Evolutionary conservation across 805 yeast species (phyloP).

Genomic region (Yamadazyma phyllophila): DNA sequence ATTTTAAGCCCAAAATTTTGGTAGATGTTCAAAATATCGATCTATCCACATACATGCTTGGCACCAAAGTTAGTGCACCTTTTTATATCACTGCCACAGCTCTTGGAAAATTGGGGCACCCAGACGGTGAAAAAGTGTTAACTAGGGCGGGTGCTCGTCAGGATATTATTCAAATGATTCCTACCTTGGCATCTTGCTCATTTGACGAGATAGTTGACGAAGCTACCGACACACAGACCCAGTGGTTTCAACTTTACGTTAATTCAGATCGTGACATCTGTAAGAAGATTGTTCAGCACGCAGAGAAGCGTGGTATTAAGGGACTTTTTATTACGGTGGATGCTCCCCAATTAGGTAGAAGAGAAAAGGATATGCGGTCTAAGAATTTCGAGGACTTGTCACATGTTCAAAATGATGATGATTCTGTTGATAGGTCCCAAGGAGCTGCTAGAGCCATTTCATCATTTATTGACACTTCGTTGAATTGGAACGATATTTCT

Average conservation of each 20-base stretch:
- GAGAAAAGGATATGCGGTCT: conserved; percentile 82
- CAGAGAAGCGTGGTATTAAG: conserved; percentile 70
- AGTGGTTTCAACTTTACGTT: conserved; percentile 89
- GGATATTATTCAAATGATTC: conserved; percentile 80
- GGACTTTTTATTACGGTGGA: conserved; percentile 89
- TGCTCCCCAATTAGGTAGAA: conserved; percentile 87
- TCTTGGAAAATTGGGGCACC: conserved; percentile 85
- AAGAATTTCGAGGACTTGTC: conserved; percentile 50
- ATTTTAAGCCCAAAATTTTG: conserved; percentile 79
- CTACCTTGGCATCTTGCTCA: conserved; percentile 86
- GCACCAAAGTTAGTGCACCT: conserved; percentile 68
- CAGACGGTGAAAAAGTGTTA: conserved; percentile 86
- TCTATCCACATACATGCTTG: conserved; percentile 69
- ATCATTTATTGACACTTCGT: conserved; percentile 61
- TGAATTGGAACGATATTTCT: conserved; percentile 37
- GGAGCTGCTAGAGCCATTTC: conserved; percentile 89
- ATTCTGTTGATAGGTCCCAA: conserved; percentile 56
- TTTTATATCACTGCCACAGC: conserved; percentile 93
- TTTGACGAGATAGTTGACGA: conserved; percentile 81
- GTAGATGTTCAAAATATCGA: conserved; percentile 80
- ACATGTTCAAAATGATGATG: conserved; percentile 50
- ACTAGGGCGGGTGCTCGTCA: conserved; percentile 80
- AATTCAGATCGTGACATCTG: conserved; percentile 72
- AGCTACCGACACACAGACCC: conserved; percentile 62
- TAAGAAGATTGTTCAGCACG: conserved; percentile 60